Conservation (phyloP, 257 asterid species). For the Capsicum rhomboideum region DNA sequence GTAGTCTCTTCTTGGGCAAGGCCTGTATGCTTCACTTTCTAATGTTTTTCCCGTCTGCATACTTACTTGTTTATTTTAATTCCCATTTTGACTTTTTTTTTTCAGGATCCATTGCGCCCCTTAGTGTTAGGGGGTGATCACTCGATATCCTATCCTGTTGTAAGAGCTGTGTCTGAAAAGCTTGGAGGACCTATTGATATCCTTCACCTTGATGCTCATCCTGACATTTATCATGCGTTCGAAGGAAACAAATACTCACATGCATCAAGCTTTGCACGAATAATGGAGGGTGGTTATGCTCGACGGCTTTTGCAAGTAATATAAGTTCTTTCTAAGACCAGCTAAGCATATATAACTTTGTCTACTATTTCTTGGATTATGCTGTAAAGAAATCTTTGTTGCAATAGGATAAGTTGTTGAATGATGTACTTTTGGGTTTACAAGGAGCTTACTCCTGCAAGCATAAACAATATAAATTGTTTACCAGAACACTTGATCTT, state of each 20-base stretch:
- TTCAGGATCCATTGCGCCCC: conserved; percentile 80
- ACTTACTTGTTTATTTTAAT: not conserved
- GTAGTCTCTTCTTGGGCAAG: not conserved
- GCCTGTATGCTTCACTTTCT: not conserved
- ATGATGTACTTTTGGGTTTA: not conserved
- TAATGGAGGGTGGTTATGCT: conserved; percentile 99
- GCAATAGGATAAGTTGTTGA: not conserved
- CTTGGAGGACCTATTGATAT: conserved; percentile 96
- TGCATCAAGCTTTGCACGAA: conserved; percentile 94
- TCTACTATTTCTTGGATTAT: not conserved
- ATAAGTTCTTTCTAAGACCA: not conserved
- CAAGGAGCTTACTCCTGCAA: not conserved
- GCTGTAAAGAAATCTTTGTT: not conserved
- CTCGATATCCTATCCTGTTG: conserved; percentile 89
- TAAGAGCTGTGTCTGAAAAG: conserved; percentile 96
- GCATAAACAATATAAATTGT: not conserved
- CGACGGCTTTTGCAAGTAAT: conserved; percentile 84
- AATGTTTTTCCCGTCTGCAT: not conserved
- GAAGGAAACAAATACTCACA: conserved; percentile 97
- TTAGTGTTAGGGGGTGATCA: conserved; percentile 97
- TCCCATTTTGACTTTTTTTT: conserved; percentile 1
- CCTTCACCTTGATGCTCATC: conserved; percentile 99
- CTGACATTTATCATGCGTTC: conserved; percentile 83
- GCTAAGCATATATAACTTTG: not conserved
- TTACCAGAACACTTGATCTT: not conserved